Evolutionary conservation across 2,329 filamentous ascomycete species (phyloP), one percentile per base, ranked within the genome.

Genomic region (Fusarium pilosicola): DNA sequence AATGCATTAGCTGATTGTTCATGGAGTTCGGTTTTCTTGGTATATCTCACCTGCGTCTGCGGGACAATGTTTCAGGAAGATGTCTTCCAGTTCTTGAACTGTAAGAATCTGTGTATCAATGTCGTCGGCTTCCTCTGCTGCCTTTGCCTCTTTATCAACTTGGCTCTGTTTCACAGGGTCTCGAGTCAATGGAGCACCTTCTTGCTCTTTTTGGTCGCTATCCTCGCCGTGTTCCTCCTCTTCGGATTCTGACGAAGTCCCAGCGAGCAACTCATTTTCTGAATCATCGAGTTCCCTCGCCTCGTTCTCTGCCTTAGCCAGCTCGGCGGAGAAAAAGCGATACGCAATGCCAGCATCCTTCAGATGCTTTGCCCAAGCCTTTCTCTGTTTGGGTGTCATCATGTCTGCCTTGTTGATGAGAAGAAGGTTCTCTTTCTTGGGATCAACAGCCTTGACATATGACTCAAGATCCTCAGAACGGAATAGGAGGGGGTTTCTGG

Each of bases 351-450:
- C 90, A 32, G 93, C 90, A 76, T 91, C 86, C 76, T 92, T 92
- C 76, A 99, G 94, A 80, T 97, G 94, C 76, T 93, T 89, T 7
- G 95, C 95, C 96, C 96, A 99, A 1, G 88, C 86, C 74, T 88
- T 88, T 74, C 96, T 88, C 84, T 99, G 97, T 78, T 90, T 90
- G 54, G 91, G 83, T 4, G 95, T 97, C 94, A 99, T 95, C 96
- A 99, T 98, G 84, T 99, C 96, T 51, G 96, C 95, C 87, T 99
- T 99, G 87, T 99, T 99, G 80, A 99, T 96, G 62, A 99, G 86
- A 63, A 99, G 83, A 79, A 99, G 80, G 81, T 98, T 99, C 81
- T 95, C 89, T 86, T 99, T 98, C 80, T 90, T 92, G 5, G 91
- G 84, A 78, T 97, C 93, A 32, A 98, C 93, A 77, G 97, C 94